Evolutionary conservation across 2,329 filamentous ascomycete species (phyloP), one percentile per base, ranked within the genome.

Genomic region (Paraphaeosphaeria sporulosa): DNA sequence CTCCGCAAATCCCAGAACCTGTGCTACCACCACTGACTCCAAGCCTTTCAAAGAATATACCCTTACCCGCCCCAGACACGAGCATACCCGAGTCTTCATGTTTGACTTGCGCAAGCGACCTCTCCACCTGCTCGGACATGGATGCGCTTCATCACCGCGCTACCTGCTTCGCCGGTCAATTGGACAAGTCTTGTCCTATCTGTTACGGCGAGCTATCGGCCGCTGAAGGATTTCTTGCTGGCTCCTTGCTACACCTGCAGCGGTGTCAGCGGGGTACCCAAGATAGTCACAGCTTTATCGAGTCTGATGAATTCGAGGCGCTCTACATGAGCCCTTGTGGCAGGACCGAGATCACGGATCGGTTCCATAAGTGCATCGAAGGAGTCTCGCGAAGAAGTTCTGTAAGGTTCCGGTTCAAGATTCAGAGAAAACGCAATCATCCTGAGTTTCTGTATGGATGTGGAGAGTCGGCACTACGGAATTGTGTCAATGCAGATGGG

Each of bases 141-240:
- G 48, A 51, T 23, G 48, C 48, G 17, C 48, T 51, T 32, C 48
- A 51, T 7, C 48, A 51, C 21, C 30, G 30, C 48, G 21, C 34
- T 15, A 17, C 17, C 1, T 51, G 48, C 48, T 51, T 51, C 32
- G 23, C 21, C 32, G 4, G n/a, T n/a, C 34, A 51, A 13, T 9
- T 3, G 17, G 23, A 43, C 36, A 25, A 42, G 8, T 17, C 21
- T n/a, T 53, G 50, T 13, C 38, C 50, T 15, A 40, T 51, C 32
- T 51, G 48, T 30, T 10, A 51, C 3, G 10, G 15, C 2, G 25
- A 51, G 19, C 32, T 51, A 8, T 38, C 32, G 13, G 17, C 21
- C 34, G 17, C 36, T 42, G 17, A 6, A 3, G 50, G 3, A 10
- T 27, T 19, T 17, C 36, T 43, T 21, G 23, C 3, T 19, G 27